A percentile compares a stretch with the other conserved stretches of the same genome.
Conservation (phyloP, 202 grass and related monocot genomes). For the Panicum virgatum region DNA sequence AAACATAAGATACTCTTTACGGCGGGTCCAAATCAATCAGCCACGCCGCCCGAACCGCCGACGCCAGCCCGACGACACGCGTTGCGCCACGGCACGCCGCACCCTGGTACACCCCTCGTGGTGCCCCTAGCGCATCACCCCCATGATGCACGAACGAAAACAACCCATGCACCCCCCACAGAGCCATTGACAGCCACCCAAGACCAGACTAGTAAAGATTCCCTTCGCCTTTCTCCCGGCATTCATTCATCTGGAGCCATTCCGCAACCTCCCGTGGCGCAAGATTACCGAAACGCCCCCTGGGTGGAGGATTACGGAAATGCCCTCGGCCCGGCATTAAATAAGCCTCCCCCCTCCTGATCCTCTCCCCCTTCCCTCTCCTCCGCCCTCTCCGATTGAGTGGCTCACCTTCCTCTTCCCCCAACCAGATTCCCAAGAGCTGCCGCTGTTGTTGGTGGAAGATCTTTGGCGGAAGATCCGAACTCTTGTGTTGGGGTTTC, state of each 20-base stretch:
- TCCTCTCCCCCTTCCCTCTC: slow-evolving; percentile 35
- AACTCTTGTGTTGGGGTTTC: not conserved
- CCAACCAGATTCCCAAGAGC: not conserved
- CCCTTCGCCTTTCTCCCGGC: slow-evolving; percentile 25
- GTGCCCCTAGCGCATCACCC: not conserved
- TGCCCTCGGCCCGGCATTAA: slow-evolving; percentile 30
- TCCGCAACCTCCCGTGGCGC: not conserved
- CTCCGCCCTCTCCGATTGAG: slow-evolving; percentile 12
- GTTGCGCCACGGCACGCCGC: accelerated
- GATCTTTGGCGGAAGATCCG: slow-evolving; percentile 34
- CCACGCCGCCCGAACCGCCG: not conserved
- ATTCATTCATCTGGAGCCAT: not conserved
- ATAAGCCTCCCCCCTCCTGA: slow-evolving; percentile 43
- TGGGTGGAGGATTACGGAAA: not conserved
- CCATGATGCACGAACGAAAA: not conserved
- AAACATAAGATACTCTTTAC: not conserved
- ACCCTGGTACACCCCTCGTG: not conserved
- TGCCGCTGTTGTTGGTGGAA: slow-evolving; percentile 1
- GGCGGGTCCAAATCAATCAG: not conserved
- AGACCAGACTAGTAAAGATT: slow-evolving; percentile 45
- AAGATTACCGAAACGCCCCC: slow-evolving; percentile 34
- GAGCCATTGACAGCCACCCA: slow-evolving; percentile 33
- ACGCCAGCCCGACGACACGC: no score
- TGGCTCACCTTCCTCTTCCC: slow-evolving; percentile 11
- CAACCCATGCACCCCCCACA: not conserved